Percentiles rank a stretch among this genome's conserved stretches.
Conservation (phyloP, 2,329 filamentous ascomycete genomes). For the Trichoderma afroharzianum region DNA sequence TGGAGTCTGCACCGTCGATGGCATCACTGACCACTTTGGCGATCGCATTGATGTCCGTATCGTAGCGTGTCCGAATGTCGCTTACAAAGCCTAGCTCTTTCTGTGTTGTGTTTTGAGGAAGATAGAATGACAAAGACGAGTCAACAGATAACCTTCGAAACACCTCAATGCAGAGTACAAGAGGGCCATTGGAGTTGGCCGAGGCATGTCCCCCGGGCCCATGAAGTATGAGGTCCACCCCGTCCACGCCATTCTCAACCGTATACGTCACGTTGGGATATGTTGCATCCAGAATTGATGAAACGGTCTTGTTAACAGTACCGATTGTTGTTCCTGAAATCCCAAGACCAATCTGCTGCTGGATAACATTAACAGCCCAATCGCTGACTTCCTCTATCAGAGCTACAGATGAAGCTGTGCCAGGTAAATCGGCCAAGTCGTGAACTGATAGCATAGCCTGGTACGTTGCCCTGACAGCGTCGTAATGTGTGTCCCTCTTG, state of each 20-base stretch:
- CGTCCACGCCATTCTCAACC: neutral
- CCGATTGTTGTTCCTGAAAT: neutral
- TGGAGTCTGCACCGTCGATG: no score
- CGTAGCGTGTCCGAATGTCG: conserved; percentile 18
- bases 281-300: neutral
- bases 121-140: neutral
- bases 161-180: neutral
- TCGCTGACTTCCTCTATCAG: neutral
- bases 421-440: neutral
- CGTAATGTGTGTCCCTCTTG: neutral
- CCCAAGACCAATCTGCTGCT: neutral
- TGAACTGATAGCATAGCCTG: neutral
- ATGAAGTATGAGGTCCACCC: neutral
- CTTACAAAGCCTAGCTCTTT: conserved; percentile 17
- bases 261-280: neutral
- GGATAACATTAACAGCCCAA: neutral
- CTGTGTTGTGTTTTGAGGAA: conserved; percentile 4
- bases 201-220: neutral
- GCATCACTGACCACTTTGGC: neutral
- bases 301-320: neutral
- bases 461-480: neutral
- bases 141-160: neutral
- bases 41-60: conserved; percentile 8
- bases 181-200: neutral
- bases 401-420: neutral